These are phyloP conservation scores for Priceomyces carsonii DNA, from an alignment of 805 yeast genomes.

Conservation along the genomic window DNA sequence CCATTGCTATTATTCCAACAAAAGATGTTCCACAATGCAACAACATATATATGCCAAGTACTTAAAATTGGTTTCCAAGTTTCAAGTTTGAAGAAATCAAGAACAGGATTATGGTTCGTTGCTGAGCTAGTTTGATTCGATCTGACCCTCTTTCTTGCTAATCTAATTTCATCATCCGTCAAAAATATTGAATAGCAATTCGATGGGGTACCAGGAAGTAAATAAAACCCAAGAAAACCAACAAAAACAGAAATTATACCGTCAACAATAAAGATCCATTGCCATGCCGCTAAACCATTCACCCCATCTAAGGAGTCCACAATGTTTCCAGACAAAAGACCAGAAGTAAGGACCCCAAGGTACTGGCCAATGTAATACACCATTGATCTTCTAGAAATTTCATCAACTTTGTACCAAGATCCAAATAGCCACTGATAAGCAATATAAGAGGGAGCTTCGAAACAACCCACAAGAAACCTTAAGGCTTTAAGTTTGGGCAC, in stretches of 20 bases:
- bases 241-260: constrained; percentile 55
- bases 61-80: constrained; percentile 34
- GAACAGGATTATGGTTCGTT: constrained; percentile 19
- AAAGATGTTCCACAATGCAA: constrained; percentile 51
- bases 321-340: constrained; percentile 58
- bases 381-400: constrained; percentile 23
- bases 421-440: constrained; percentile 46
- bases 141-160: constrained; percentile 17
- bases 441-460: constrained; percentile 54
- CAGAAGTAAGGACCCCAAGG: constrained; percentile 57
- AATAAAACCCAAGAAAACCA: constrained; percentile 51
- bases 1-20: constrained; percentile 60
- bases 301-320: constrained; percentile 45
- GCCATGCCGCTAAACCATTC: constrained; percentile 59
- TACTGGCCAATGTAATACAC: constrained; percentile 58
- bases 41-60: constrained; percentile 57
- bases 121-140: constrained; percentile 13
- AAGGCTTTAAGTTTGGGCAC: constrained; percentile 53
- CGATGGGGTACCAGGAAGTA: constrained; percentile 63
- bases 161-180: constrained; percentile 26
- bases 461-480: constrained; percentile 62
- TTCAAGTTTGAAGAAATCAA: constrained; percentile 36
- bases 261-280: constrained; percentile 67
- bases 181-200: constrained; percentile 26
- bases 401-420: constrained; percentile 29